Evolutionary conservation across 1,284 basidiomycete species (phyloP).

Genomic region (Pseudozyma hubeiensis): DNA sequence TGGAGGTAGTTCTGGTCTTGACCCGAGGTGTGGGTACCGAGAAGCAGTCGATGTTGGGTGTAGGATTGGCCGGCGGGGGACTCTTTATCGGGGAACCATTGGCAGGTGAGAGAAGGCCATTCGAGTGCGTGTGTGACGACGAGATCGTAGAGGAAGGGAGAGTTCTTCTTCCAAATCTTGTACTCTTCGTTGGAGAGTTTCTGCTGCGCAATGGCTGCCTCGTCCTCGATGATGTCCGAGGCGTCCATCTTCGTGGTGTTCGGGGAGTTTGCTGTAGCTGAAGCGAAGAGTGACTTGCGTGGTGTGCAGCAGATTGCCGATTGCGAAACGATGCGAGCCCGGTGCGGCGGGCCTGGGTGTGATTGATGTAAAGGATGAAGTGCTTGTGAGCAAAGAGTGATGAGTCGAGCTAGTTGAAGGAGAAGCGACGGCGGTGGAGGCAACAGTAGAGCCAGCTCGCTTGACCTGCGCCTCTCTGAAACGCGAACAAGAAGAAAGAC

Average conservation of each 20-base stretch:
- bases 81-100: slow-evolving; percentile 98
- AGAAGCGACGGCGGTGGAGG: slow-evolving; percentile 7
- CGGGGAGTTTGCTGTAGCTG: neutral
- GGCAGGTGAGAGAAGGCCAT: slow-evolving; percentile 97
- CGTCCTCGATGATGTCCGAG: slow-evolving; percentile 58
- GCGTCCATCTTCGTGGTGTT: slow-evolving; percentile 36
- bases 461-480: too few species aligned
- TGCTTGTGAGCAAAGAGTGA: neutral
- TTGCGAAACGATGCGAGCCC: too few species aligned
- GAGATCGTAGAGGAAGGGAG: slow-evolving; percentile 88
- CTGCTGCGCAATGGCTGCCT: slow-evolving; percentile 59
- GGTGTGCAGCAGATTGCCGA: neutral
- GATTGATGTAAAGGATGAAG: too few species aligned
- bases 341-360: too few species aligned
- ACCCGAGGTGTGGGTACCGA: slow-evolving; percentile 97
- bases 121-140: slow-evolving; percentile 97
- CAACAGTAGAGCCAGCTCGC: too few species aligned
- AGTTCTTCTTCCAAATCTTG: slow-evolving; percentile 69
- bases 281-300: too few species aligned
- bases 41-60: slow-evolving; percentile 89
- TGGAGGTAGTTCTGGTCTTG: slow-evolving; percentile 95
- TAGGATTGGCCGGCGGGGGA: slow-evolving; percentile 85
- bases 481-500: neutral
- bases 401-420: neutral
- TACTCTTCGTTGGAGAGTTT: slow-evolving; percentile 67